Evolutionary conservation across 1,284 basidiomycete species (phyloP), one percentile per base, ranked within the genome.

Genomic region (Heliocybe sulcata): DNA sequence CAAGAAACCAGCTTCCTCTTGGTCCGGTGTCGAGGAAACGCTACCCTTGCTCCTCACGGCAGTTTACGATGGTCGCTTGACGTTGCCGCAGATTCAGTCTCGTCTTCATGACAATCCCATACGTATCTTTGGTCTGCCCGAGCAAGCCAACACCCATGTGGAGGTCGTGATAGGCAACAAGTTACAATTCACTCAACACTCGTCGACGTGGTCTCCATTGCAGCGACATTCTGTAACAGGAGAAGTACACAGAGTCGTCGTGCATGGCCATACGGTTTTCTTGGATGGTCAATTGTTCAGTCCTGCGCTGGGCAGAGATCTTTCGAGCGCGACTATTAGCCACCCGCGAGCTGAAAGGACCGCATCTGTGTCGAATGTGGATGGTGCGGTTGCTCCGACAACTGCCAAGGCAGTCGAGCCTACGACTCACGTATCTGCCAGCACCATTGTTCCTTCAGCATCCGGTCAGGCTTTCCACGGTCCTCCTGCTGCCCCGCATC

Each of bases 51-150:
- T 99, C 27, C 79, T 99, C 55, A 89, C 87, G 9, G 95, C 96
- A 2, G 93, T 98, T 27, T 77, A 81, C 9, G 82, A 91, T 19
- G 87, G 90, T 35, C 83, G 83, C 31, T 76, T 99, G 33, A 90
- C 89, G 0, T 76, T 98, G 54, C 85, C 93, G 38, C 92, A 92
- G 67, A 87, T 99, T 61, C 82, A 84, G 20, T 65, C 76, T 19
- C 85, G 94, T 55, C 71, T 98, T 35, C 86, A 93, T 69, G 94
- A 96, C 65, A 98, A 97, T 71, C 96, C 96, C 3, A 82, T 92
- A 53, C 80, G 84, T 53, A 98, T 99, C 67, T 98, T 99, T 65
- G 87, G 88, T 48, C 79, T 99, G 12, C 85, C 92, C 1, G 92
- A 95, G 56, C 92, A 94, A 67, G 66, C 82, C 8, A 82, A 93